Conservation (phyloP, 2,329 filamentous ascomycete species). For the Raffaelea arxii region DNA sequence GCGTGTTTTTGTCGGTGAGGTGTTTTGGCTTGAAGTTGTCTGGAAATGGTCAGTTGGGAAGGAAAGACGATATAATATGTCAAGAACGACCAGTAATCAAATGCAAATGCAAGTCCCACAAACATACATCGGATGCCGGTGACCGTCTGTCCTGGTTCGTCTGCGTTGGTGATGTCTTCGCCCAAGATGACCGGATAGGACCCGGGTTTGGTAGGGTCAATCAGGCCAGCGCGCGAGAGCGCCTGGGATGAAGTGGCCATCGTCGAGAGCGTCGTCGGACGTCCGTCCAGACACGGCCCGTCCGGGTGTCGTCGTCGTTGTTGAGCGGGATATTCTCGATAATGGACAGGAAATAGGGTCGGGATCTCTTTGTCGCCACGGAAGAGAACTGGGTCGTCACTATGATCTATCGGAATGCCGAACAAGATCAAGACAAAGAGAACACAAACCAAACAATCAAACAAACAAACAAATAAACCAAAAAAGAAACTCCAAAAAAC, state of each 20-base stretch:
- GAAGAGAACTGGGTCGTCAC: no score
- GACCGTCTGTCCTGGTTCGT: conserved; percentile 38
- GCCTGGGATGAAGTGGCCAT: conserved; percentile 14
- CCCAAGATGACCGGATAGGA: conserved; percentile 57
- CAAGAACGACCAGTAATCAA: background rate
- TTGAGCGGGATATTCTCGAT: no score
- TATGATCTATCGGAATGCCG: no score
- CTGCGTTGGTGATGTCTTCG: conserved; percentile 47
- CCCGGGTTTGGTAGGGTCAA: conserved; percentile 49
- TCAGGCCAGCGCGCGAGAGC: conserved; percentile 19
- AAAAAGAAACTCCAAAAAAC: no score
- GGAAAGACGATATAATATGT: background rate
- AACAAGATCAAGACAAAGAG: no score
- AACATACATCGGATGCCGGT: conserved; percentile 50
- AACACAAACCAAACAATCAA: no score
- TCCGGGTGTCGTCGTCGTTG: no score
- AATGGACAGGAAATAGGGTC: no score
- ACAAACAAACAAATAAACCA: no score
- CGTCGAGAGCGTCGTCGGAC: no score
- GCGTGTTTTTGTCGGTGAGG: conserved; percentile 39
- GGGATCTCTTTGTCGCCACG: no score
- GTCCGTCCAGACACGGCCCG: no score
- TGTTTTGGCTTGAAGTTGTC: conserved; percentile 52
- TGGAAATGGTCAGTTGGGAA: conserved; percentile 17
- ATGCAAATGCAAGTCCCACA: background rate